phyloP scores from a whole-genome alignment of 1,284 basidiomycete genomes.

The Rhodotorula glutinis region DNA sequence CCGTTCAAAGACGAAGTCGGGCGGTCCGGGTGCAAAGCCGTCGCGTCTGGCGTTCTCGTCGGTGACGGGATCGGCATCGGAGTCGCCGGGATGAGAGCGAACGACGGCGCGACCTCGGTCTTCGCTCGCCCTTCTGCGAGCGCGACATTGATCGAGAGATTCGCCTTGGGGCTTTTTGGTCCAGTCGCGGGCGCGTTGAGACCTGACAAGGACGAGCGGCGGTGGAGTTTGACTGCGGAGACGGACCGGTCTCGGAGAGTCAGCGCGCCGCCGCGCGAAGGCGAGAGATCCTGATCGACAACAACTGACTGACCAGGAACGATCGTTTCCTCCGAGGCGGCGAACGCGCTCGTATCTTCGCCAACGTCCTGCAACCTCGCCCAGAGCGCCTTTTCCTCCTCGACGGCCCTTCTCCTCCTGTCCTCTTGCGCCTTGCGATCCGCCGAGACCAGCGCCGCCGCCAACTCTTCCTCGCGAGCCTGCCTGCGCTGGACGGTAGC shows the following conservation, averaged over 20 bases:
- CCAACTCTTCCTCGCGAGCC: neutral
- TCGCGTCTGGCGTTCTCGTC: slow-evolving; percentile 4
- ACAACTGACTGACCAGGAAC: slow-evolving; percentile 2
- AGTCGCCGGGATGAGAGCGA: slow-evolving; percentile 29
- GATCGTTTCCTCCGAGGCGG: slow-evolving; percentile 5
- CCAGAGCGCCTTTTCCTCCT: neutral
- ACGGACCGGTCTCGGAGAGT: neutral
- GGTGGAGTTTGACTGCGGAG: neutral
- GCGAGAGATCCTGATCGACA: neutral
- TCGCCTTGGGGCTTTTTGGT: neutral
- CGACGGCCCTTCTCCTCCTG: neutral
- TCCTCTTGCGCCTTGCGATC: neutral
- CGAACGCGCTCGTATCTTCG: neutral
- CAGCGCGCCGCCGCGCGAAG: neutral
- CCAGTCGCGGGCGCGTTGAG: neutral
- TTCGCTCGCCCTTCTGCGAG: slow-evolving; percentile 8
- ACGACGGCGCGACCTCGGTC: slow-evolving; percentile 8
- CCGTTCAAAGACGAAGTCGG: neutral
- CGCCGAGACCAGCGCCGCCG: neutral
- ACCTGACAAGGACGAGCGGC: slow-evolving; percentile 1
- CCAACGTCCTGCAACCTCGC: neutral
- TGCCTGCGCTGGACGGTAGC: slow-evolving; percentile 2
- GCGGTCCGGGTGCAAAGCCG: slow-evolving; percentile 25
- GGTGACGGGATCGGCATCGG: slow-evolving; percentile 25
- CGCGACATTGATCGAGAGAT: slow-evolving; percentile 27